Evolutionary conservation across 139 green algal genomes (phyloP), one percentile per base, ranked within the genome.

Genomic region (Chlorella sp.): DNA sequence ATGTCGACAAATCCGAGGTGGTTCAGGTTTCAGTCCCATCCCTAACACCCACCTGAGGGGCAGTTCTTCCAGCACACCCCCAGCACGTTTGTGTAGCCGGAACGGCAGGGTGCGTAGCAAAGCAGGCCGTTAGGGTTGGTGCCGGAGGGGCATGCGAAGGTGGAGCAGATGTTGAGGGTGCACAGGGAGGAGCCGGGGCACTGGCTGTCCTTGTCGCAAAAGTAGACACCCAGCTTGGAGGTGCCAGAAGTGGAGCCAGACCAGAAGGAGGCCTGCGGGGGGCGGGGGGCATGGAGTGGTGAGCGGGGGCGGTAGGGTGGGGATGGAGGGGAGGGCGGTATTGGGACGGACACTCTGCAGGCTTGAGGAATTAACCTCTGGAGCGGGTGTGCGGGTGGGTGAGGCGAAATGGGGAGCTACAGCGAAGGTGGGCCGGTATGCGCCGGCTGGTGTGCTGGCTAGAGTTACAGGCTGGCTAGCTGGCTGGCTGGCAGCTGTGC

Each of bases 21-120:
- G 48, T 16, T 57, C 9, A 57, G 9, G 48, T 9, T 57, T 57
- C 9, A 16, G 5, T 57, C 48, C 48, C n/a, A n/a, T 57, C 48
- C 7, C 5, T 57, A 57, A 57, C 48, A 57, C 48, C 36, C 71
- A 78, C 71, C 71, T 19, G 71, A 12, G 71, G 71, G 71, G 71
- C 71, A 78, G 71, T 78, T 78, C 71, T 78, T 78, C 71, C 71
- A 78, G 71, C 71, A 78, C 71, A 78, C 71, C 11, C 71, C 71
- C 32, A 78, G 71, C 32, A 78, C 71, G 16, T 78, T 78, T 2
- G 71, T 78, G 71, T 78, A 78, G 71, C 71, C 71, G 4, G 34
- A n/a, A 2, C 71, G 34, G 71, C 32, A 39, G 30, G 2, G 32
- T 1, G 48, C 21, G 68, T 16, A 32, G 32, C 30, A 78, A 16